Conservation (phyloP, 2,329 filamentous ascomycete genomes). For the Aspergillus ochraceus region DNA sequence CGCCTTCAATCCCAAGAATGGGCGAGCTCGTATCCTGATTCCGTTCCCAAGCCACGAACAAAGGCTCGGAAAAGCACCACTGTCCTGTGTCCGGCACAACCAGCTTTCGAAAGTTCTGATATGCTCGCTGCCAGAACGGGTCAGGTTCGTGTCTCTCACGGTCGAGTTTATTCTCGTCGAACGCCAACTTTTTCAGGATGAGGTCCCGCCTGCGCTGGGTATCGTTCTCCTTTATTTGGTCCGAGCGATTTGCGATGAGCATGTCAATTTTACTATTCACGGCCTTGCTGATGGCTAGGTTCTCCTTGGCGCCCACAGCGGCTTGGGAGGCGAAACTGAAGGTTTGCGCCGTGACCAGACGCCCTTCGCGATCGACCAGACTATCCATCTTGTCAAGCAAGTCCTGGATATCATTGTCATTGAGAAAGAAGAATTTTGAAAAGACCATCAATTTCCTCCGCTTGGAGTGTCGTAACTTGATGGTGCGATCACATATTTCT, state of each 20-base stretch:
- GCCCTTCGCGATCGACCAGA: conserved; percentile 17
- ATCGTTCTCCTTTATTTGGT: conserved; percentile 16
- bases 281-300: conserved; percentile 11
- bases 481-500: conserved; percentile 19
- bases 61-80: conserved; percentile 17
- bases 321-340: conserved; percentile 16
- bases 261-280: conserved; percentile 18
- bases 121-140: conserved; percentile 16
- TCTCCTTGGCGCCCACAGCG: conserved; percentile 11
- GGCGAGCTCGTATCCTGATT: neutral
- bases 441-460: conserved; percentile 13
- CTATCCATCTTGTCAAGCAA: conserved; percentile 16
- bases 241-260: conserved; percentile 13
- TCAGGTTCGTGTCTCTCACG: conserved; percentile 14
- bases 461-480: conserved; percentile 17
- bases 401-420: conserved; percentile 19
- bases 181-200: conserved; percentile 13
- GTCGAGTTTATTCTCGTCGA: conserved; percentile 20
- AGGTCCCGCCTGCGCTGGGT: conserved; percentile 9
- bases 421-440: conserved; percentile 19
- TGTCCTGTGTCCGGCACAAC: conserved; percentile 15
- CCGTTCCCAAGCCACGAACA: conserved; percentile 14
- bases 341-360: conserved; percentile 16
- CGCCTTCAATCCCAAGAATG: conserved; percentile 16
- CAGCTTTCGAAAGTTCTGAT: conserved; percentile 15